These are phyloP conservation scores for Angophora floribunda DNA, from an alignment of 345 rosid genomes.

Conservation along the genomic window DNA sequence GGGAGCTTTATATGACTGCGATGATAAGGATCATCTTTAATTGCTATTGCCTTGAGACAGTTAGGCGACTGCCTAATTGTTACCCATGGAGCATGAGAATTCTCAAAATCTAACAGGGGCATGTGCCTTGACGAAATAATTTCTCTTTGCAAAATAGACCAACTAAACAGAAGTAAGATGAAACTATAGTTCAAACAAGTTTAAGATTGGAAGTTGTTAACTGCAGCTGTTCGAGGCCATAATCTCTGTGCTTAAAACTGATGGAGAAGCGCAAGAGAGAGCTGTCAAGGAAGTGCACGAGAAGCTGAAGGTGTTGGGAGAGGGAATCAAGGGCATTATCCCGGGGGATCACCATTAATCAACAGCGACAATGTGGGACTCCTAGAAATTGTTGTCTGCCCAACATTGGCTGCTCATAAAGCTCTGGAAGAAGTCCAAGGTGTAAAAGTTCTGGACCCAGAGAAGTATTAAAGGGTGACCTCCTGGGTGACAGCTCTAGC, in stretches of 20 bases:
- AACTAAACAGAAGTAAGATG: background rate
- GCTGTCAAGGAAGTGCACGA: conserved; percentile 20
- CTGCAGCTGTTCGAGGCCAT: conserved; percentile 14
- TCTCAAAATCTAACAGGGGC: no score
- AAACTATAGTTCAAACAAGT: background rate
- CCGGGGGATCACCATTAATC: conserved; percentile 3
- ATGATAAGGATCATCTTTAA: background rate
- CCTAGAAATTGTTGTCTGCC: conserved; percentile 15
- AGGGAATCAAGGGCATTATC: conserved; percentile 22
- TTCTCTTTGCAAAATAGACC: background rate
- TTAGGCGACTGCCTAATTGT: background rate
- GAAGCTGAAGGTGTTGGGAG: conserved; percentile 27
- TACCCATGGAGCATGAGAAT: background rate
- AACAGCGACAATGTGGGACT: conserved; percentile 11
- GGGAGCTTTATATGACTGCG: background rate
- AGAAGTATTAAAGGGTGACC: conserved; percentile 15
- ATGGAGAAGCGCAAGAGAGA: conserved; percentile 28
- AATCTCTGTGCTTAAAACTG: conserved; percentile 7
- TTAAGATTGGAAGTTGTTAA: background rate
- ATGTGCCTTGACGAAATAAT: background rate
- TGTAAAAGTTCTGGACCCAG: conserved; percentile 14
- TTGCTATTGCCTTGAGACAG: background rate
- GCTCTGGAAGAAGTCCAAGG: conserved; percentile 24
- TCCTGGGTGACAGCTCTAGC: conserved; percentile 22
- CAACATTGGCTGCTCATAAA: conserved; percentile 17